These are phyloP conservation scores for Carex sylvatica DNA, from an alignment of 202 grass and related monocot genomes.

Conservation along the genomic window DNA sequence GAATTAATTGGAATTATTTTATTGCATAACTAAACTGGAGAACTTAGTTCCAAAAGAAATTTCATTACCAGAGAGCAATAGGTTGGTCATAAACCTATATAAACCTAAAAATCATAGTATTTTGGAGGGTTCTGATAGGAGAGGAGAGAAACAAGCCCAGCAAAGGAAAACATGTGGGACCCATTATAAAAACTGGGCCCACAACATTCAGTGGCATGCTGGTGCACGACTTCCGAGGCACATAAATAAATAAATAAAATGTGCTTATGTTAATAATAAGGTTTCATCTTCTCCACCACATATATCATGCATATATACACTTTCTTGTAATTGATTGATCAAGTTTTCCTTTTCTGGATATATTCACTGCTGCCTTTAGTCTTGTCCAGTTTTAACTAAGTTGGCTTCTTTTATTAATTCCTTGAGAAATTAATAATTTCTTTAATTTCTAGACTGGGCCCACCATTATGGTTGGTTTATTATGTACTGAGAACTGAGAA, in stretches of 20 bases:
- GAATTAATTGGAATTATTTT: background rate
- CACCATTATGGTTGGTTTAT: background rate
- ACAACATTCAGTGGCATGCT: slow-evolving; percentile 29
- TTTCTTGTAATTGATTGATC: background rate
- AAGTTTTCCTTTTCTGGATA: slow-evolving; percentile 2
- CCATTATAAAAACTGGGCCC: slow-evolving; percentile 15
- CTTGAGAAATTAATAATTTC: background rate
- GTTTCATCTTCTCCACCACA: slow-evolving; percentile 23
- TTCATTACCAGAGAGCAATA: background rate
- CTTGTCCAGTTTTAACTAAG: background rate
- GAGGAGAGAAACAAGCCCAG: slow-evolving; percentile 29
- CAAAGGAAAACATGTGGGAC: slow-evolving; percentile 33
- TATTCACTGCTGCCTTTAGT: slow-evolving; percentile 25
- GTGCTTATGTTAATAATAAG: background rate
- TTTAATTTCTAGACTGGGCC: slow-evolving; percentile 4
- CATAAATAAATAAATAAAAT: background rate
- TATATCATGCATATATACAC: background rate
- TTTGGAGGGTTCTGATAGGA: slow-evolving; percentile 37
- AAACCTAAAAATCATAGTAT: slow-evolving; percentile 23
- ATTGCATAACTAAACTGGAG: background rate
- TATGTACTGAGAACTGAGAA: background rate
- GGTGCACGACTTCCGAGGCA: slow-evolving; percentile 28
- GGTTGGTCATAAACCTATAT: background rate
- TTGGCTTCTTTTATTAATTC: background rate
- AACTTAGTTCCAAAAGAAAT: slow-evolving; percentile 8